Percentiles rank a stretch among this genome's conserved stretches.
These are phyloP conservation scores for Pseudogymnoascus sp. DNA, from an alignment of 2,329 filamentous ascomycete species.

Conservation along the genomic window DNA sequence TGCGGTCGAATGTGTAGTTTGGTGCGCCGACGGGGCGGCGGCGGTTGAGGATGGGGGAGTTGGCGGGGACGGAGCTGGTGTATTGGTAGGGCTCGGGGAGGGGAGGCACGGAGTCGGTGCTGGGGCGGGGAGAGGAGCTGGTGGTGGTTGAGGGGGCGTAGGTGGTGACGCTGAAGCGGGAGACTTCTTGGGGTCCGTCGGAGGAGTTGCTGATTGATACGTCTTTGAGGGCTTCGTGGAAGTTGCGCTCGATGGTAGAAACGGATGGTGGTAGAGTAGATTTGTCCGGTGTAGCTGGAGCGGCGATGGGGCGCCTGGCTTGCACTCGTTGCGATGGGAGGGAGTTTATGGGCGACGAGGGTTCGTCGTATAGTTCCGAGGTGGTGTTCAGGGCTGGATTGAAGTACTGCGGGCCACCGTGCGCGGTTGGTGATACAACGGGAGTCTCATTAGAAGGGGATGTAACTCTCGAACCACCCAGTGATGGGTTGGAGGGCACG, in stretches of 20 bases:
- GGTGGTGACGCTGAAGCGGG: slow-evolving; percentile 28
- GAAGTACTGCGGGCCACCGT: slow-evolving; percentile 15
- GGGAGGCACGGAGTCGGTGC: slow-evolving; percentile 20
- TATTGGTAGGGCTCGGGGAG: slow-evolving; percentile 2
- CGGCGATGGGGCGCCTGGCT: background rate
- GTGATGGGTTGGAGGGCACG: slow-evolving; percentile 17
- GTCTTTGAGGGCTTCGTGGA: slow-evolving; percentile 21
- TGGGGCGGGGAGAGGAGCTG: slow-evolving; percentile 22
- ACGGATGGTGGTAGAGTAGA: slow-evolving; percentile 10
- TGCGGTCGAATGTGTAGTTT: slow-evolving; percentile 8
- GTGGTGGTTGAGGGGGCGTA: slow-evolving; percentile 24
- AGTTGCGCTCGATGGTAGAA: slow-evolving; percentile 23
- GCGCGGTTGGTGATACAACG: slow-evolving; percentile 18
- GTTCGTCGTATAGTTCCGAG: slow-evolving; percentile 9
- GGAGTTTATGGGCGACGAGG: background rate
- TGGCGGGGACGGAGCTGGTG: slow-evolving; percentile 19
- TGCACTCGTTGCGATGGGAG: slow-evolving; percentile 9
- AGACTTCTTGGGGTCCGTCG: slow-evolving; percentile 22
- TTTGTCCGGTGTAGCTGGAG: background rate
- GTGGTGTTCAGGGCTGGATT: slow-evolving; percentile 9
- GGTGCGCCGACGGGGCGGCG: slow-evolving; percentile 19
- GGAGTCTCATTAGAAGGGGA: slow-evolving; percentile 24
- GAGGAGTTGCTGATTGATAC: slow-evolving; percentile 12
- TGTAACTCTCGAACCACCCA: slow-evolving; percentile 11
- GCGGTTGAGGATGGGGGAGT: slow-evolving; percentile 23